Conservation (phyloP, 176 grass and related monocot species). For the Paspalum notatum region DNA sequence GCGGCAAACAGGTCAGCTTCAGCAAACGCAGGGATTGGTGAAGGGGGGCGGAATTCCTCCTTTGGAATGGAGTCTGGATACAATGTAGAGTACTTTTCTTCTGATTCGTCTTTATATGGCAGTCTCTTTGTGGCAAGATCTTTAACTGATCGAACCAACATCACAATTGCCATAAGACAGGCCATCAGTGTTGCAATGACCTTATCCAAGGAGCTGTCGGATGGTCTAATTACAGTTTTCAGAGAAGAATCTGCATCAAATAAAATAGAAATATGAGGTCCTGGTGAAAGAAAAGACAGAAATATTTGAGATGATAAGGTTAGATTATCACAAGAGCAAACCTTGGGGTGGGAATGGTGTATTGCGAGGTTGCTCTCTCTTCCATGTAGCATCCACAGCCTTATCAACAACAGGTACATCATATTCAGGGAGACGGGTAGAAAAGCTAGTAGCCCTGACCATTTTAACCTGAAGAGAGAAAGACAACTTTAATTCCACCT, state of each 20-base stretch:
- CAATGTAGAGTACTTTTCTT: conserved; percentile 30
- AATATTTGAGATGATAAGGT: conserved; percentile 1
- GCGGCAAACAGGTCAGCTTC: conserved; percentile 63
- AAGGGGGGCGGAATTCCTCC: conserved; percentile 77
- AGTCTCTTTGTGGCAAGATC: conserved; percentile 54
- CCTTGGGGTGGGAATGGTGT: conserved; percentile 47
- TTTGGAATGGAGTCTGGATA: conserved; percentile 46
- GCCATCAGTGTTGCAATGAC: conserved; percentile 49
- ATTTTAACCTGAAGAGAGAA: conserved; percentile 68
- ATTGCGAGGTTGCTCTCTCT: conserved; percentile 57
- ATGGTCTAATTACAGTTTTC: conserved; percentile 2
- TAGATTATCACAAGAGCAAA: conserved; percentile 30
- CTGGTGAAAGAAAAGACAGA: background rate
- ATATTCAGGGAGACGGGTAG: conserved; percentile 65
- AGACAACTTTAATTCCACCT: conserved; percentile 6
- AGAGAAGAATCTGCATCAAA: conserved; percentile 43
- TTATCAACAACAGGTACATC: conserved; percentile 93
- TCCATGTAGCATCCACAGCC: conserved; percentile 86
- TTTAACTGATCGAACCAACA: conserved; percentile 52
- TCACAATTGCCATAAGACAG: conserved; percentile 55
- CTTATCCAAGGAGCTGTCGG: conserved; percentile 37
- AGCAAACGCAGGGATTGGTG: conserved; percentile 61
- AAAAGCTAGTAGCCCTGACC: conserved; percentile 81
- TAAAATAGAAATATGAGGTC: conserved; percentile 32
- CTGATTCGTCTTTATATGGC: conserved; percentile 38